Evolutionary conservation across 2,329 filamentous ascomycete genomes (phyloP).

Genomic region (Aspergillus flavus): DNA sequence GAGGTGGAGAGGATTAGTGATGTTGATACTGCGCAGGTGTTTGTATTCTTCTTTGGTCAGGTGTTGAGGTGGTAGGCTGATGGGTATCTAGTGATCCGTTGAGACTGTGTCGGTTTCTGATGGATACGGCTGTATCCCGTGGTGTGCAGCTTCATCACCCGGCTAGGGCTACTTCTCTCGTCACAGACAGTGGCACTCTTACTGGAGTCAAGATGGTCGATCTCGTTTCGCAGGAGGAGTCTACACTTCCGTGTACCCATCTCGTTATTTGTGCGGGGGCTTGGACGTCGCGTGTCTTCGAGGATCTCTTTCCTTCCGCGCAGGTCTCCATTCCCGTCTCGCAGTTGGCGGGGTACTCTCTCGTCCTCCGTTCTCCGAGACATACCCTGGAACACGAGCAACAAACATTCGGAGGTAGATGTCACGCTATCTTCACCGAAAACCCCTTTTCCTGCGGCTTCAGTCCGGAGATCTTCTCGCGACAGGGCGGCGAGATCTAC

Average conservation of each 20-base stretch:
- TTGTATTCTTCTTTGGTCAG: slow-evolving; percentile 30
- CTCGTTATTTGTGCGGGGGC: slow-evolving; percentile 70
- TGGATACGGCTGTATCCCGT: slow-evolving; percentile 57
- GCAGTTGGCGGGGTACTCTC: slow-evolving; percentile 70
- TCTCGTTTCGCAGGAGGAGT: slow-evolving; percentile 30
- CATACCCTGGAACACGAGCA: slow-evolving; percentile 34
- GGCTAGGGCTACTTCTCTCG: slow-evolving; percentile 57
- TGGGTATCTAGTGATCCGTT: slow-evolving; percentile 61
- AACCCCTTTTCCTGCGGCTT: slow-evolving; percentile 56
- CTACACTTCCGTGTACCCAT: slow-evolving; percentile 60
- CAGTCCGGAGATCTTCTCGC: slow-evolving; percentile 71
- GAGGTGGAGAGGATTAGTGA: slow-evolving; percentile 64
- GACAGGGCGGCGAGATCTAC: slow-evolving; percentile 69
- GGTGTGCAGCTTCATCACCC: slow-evolving; percentile 71
- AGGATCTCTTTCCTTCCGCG: slow-evolving; percentile 63
- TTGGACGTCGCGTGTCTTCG: slow-evolving; percentile 71
- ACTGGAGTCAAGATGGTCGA: slow-evolving; percentile 56
- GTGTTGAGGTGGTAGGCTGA: background rate
- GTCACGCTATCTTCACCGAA: slow-evolving; percentile 71
- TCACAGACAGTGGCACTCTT: slow-evolving; percentile 53
- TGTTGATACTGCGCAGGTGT: slow-evolving; percentile 66
- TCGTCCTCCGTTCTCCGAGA: slow-evolving; percentile 66
- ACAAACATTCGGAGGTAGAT: slow-evolving; percentile 48
- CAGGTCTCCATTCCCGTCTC: slow-evolving; percentile 58
- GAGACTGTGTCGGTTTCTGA: slow-evolving; percentile 66